Conservation (phyloP, 495 filamentous ascomycete species). For the Penicillium canariense region DNA sequence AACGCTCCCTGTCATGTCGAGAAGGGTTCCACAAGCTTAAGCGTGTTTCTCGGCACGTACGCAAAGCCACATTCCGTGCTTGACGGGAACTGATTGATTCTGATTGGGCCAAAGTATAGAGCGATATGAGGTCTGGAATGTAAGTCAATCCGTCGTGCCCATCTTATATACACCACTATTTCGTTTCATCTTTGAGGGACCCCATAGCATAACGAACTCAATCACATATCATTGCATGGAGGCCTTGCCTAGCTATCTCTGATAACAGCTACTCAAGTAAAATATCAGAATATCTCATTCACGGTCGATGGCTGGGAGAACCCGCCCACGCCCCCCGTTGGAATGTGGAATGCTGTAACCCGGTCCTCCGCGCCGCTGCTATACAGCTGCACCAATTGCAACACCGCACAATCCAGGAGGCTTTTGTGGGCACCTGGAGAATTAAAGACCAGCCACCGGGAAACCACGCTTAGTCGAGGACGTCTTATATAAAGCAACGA, state of each 20-base stretch:
- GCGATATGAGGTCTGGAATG: constrained; percentile 1
- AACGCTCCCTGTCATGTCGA: constrained; percentile 5
- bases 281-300: background rate
- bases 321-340: constrained; percentile 6
- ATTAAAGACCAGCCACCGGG: constrained; percentile 5
- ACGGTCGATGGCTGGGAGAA: background rate
- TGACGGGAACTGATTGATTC: background rate
- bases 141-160: background rate
- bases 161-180: background rate
- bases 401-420: constrained; percentile 13
- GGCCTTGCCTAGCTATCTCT: background rate
- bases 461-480: background rate
- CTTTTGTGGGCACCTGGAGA: background rate
- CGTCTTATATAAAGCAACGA: constrained; percentile 14
- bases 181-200: background rate
- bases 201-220: too few relatives aligned
- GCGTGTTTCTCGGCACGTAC: background rate
- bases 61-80: background rate
- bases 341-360: constrained; percentile 24
- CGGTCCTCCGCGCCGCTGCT: constrained; percentile 6
- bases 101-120: background rate
- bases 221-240: too few relatives aligned
- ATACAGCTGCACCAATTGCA: background rate
- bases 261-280: background rate
- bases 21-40: background rate